Percentiles rank a stretch among this genome's conserved stretches.
Conservation (phyloP, 768 basidiomycete genomes). For the Suillus spraguei region DNA sequence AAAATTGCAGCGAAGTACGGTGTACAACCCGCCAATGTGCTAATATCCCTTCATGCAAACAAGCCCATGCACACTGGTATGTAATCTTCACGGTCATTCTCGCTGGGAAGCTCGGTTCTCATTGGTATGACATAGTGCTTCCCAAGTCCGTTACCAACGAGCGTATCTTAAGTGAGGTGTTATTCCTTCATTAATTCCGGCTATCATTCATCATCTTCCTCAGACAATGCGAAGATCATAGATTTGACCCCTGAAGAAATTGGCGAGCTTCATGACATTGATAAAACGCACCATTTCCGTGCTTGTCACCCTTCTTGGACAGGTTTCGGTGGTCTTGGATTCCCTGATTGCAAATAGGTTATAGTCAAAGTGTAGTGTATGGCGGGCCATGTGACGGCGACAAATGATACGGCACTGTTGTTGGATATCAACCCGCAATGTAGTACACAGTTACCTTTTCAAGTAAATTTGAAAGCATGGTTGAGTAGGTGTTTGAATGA, state of each 20-base stretch:
- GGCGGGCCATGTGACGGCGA: no score
- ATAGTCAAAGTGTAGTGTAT: neutral
- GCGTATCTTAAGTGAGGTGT: constrained; percentile 55
- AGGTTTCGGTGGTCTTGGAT: constrained; percentile 62
- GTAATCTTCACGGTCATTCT: constrained; percentile 13
- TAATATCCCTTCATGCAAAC: constrained; percentile 77
- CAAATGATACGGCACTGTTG: no score
- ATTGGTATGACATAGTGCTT: constrained; percentile 46
- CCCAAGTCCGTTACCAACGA: constrained; percentile 76
- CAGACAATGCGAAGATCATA: constrained; percentile 62
- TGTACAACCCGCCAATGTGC: constrained; percentile 63
- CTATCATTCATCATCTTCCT: constrained; percentile 8
- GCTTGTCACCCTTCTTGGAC: constrained; percentile 68
- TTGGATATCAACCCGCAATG: no score
- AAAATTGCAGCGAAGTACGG: constrained; percentile 64
- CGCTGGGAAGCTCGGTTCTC: constrained; percentile 15
- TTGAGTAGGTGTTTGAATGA: no score
- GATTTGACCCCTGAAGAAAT: constrained; percentile 67
- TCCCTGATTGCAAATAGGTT: constrained; percentile 54
- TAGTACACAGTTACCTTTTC: no score
- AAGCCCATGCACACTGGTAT: constrained; percentile 54
- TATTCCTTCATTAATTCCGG: neutral
- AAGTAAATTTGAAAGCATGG: no score
- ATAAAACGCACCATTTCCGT: constrained; percentile 65
- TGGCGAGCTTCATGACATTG: constrained; percentile 54